phyloP scores from a whole-genome alignment of 2,329 filamentous ascomycete genomes.

The Xylaria sp. region DNA sequence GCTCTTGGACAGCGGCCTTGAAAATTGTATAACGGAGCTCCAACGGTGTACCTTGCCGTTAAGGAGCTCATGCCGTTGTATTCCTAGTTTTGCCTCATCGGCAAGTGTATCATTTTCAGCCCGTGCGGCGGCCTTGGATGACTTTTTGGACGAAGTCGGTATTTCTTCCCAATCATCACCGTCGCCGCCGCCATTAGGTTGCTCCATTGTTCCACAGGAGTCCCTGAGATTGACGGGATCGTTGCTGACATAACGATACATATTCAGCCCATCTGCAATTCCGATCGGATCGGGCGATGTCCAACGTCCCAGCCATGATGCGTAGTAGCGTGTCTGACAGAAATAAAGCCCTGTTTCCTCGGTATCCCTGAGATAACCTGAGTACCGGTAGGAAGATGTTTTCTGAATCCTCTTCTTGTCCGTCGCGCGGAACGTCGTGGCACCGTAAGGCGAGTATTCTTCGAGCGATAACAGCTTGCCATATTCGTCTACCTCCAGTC shows the following conservation, averaged over 20 bases:
- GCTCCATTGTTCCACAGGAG: background rate
- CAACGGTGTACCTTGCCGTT: background rate
- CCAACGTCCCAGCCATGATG: conserved; percentile 8
- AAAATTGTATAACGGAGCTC: background rate
- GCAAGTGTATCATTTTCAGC: background rate
- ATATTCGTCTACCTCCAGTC: background rate
- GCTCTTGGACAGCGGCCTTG: background rate
- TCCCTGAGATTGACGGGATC: background rate
- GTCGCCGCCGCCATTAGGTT: background rate
- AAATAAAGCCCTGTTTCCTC: conserved; percentile 5
- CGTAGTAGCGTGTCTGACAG: background rate
- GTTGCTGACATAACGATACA: background rate
- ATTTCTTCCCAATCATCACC: background rate
- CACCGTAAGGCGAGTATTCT: background rate
- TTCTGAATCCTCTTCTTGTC: background rate
- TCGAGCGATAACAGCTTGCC: background rate
- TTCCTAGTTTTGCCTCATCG: background rate
- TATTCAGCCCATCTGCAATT: background rate
- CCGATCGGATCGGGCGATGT: background rate
- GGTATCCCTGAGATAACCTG: background rate
- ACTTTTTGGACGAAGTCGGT: no score
- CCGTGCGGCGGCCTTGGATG: no score
- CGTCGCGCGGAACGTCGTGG: background rate
- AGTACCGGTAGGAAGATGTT: background rate
- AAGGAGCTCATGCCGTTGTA: background rate